A percentile compares a stretch with the other conserved stretches of the same genome.
Conservation (phyloP, 78 protist genomes). For the Speleostelium caveatum region DNA sequence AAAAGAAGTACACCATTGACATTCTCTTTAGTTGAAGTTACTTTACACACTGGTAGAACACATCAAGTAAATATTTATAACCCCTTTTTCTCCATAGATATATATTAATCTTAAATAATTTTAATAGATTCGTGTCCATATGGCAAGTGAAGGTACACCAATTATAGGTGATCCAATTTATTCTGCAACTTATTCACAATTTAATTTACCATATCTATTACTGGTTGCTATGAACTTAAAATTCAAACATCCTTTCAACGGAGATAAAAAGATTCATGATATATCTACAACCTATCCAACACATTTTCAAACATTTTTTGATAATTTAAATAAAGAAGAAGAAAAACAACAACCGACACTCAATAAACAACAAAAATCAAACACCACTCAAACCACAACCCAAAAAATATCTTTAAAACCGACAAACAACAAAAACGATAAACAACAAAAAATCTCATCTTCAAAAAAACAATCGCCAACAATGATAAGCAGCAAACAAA, state of each 20-base stretch:
- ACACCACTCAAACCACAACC: neutral
- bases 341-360: neutral
- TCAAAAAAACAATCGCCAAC: too few species aligned
- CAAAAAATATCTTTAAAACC: neutral
- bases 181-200: conserved; percentile 36
- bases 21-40: conserved; percentile 54
- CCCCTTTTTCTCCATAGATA: neutral
- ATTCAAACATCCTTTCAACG: conserved; percentile 72
- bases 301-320: conserved; percentile 58
- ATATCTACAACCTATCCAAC: conserved; percentile 41
- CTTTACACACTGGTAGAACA: conserved; percentile 78
- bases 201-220: conserved; percentile 44
- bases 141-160: conserved; percentile 32
- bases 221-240: conserved; percentile 44
- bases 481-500: too few species aligned
- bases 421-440: too few species aligned
- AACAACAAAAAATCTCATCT: neutral
- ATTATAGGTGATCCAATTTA: conserved; percentile 85
- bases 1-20: conserved; percentile 14
- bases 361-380: neutral
- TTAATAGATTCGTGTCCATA: conserved; percentile 79
- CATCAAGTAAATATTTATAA: conserved; percentile 14
- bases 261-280: conserved; percentile 13
- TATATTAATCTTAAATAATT: neutral
- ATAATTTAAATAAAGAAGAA: conserved; percentile 15